Evolutionary conservation across 495 filamentous ascomycete genomes (phyloP).

Genomic region (Viridothelium virens): DNA sequence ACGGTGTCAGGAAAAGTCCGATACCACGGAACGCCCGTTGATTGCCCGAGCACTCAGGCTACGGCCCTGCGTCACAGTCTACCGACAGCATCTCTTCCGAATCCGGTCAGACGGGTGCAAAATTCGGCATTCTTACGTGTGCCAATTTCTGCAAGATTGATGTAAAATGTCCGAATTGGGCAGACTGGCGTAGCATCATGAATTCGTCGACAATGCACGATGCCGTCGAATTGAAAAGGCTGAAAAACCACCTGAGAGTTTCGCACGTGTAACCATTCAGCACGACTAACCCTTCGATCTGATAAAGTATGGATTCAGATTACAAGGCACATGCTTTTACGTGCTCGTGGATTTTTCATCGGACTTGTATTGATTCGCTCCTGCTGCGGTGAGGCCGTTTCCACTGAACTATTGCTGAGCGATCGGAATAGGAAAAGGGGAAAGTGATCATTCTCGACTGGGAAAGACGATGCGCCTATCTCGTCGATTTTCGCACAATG

Average conservation of each 20-base stretch:
- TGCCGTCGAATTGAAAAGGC: no score
- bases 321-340: no score
- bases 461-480: not conserved
- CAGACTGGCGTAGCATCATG: not conserved
- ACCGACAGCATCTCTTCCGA: not conserved
- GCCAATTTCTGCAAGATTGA: slow-evolving; percentile 7
- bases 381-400: not conserved
- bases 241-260: no score
- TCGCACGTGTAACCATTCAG: no score
- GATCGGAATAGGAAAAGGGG: not conserved
- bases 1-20: not conserved
- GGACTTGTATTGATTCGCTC: no score
- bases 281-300: no score
- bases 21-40: not conserved
- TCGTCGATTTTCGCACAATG: no score
- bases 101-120: not conserved
- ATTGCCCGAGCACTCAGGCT: not conserved
- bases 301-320: no score
- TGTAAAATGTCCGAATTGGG: not conserved
- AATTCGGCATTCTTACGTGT: not conserved
- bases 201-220: not conserved
- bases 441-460: not conserved
- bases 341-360: no score
- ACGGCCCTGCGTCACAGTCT: not conserved
- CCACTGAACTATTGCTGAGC: not conserved